Evolutionary conservation across 495 filamentous ascomycete genomes (phyloP).

Genomic region (Bombardia bombarda): DNA sequence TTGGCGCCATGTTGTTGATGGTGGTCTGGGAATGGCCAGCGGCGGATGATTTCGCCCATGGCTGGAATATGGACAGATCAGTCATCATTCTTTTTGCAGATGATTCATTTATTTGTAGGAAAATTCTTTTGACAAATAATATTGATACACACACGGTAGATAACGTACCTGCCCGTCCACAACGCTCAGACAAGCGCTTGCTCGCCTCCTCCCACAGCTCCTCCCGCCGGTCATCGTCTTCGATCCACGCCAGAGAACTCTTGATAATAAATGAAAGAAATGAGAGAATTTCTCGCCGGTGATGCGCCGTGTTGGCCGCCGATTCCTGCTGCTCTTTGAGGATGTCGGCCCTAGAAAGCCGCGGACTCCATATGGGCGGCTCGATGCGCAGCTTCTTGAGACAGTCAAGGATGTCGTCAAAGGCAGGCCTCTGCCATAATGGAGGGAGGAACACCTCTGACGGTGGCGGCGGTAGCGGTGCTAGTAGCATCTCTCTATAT

Average conservation of each 20-base stretch:
- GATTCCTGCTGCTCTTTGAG: constrained; percentile 16
- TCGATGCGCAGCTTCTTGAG: constrained; percentile 32
- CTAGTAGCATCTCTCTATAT: background rate
- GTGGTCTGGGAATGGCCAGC: constrained; percentile 52
- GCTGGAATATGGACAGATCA: too few species aligned
- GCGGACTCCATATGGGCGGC: constrained; percentile 33
- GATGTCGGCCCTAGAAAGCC: constrained; percentile 20
- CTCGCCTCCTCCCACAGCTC: constrained; percentile 73
- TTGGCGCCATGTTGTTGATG: constrained; percentile 1
- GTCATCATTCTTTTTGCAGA: too few species aligned
- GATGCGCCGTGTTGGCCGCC: constrained; percentile 1
- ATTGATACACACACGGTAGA: too few species aligned
- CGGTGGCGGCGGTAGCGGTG: background rate
- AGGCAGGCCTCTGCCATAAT: constrained; percentile 38
- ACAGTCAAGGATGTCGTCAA: constrained; percentile 24
- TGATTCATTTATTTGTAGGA: background rate
- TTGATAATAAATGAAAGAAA: constrained; percentile 76
- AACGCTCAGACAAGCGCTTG: constrained; percentile 70
- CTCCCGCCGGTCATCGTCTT: constrained; percentile 62
- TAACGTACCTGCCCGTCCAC: constrained; percentile 52
- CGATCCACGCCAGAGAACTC: constrained; percentile 66
- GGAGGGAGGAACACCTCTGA: constrained; percentile 24
- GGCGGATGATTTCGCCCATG: constrained; percentile 70
- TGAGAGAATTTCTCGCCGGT: constrained; percentile 33
- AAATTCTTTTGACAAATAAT: too few species aligned